These are phyloP conservation scores for Arctostaphylos glauca DNA, from an alignment of 148 eudicot species.

Conservation along the genomic window DNA sequence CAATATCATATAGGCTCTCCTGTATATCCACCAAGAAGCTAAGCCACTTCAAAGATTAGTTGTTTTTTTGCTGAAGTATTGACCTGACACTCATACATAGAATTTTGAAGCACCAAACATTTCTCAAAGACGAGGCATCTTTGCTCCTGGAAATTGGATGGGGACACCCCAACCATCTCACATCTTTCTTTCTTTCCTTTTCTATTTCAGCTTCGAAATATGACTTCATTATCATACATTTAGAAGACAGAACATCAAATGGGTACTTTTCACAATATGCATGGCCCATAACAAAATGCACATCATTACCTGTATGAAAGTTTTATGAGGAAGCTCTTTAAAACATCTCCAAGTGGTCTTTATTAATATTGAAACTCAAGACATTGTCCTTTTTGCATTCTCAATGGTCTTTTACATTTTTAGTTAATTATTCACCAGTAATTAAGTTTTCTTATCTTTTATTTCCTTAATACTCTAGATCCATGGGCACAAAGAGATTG, in stretches of 20 bases:
- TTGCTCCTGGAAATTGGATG: not conserved
- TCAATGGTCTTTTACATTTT: not conserved
- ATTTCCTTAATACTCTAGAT: conserved; percentile 23
- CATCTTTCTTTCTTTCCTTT: not conserved
- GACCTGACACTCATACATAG: not conserved
- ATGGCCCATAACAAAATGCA: not conserved
- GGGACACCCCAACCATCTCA: not conserved
- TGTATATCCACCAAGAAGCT: not conserved
- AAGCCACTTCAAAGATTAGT: not conserved
- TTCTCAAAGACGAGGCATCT: not conserved
- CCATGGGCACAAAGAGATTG: conserved; percentile 46
- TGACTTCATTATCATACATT: not conserved
- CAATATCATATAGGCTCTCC: not conserved
- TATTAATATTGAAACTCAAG: not conserved
- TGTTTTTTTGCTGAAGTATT: not conserved
- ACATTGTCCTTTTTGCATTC: not conserved
- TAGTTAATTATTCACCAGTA: not conserved
- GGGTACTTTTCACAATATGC: not conserved
- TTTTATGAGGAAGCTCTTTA: not conserved
- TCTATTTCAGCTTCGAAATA: not conserved
- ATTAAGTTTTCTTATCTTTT: conserved; percentile 4
- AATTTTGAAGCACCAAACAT: not conserved
- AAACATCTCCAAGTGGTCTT: not conserved
- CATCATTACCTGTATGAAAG: not conserved
- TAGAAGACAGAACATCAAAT: not conserved